Base-by-base conservation (phyloP, 495 filamentous ascomycete genomes). In the Hypoxylon lenormandii region DNA sequence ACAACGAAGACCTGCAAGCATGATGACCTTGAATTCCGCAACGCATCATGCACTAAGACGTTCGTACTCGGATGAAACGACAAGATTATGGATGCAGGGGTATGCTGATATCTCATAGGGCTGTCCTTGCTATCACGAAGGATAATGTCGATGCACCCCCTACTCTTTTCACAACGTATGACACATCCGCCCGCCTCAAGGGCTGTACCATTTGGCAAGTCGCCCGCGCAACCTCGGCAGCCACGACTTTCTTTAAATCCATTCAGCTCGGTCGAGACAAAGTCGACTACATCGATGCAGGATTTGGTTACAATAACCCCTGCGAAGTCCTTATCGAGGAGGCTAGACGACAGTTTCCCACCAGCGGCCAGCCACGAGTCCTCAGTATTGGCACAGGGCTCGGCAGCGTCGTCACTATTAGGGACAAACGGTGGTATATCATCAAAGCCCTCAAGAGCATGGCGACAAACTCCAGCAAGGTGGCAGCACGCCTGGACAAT, bases 161-260 rank as follows among this genome's bases (percentile, higher is more conserved):
- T 36, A 66, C 58, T 3, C 64, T 69, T 13, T 69, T 72, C 43
- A 64, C 38, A 36, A 68, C 64, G 5, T 72, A 69, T 26, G 69
- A 72, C 49, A 56, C 54, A 13, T 28, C 59, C 5, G 21, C 45
- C 13, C 37, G 28, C 22, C 65, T 65, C 36, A 33, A 48, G 8
- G 46, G 45, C 46, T 76, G 67, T 60, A 74, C 76, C 37, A 75
- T 82, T 4, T 81, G 77, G 76, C 53, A 83, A 40, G 78, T 79
- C 5, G 80, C 78, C 10, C 72, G 77, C 1, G 80, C 79, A 2
- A 83, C 80, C 0, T 75, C 78, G 1, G 80, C 80, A 0, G 81
- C 80, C 2, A 72, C 79, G 1, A 74, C 72, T 0, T 81, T 78
- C 46, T 83, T 82, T 64, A 74, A 80, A 47, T 70, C 72, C 1